Percentiles rank a stretch among this genome's conserved stretches.
phyloP scores from a whole-genome alignment of 768 basidiomycete genomes.

The Lactarius evosmus region DNA sequence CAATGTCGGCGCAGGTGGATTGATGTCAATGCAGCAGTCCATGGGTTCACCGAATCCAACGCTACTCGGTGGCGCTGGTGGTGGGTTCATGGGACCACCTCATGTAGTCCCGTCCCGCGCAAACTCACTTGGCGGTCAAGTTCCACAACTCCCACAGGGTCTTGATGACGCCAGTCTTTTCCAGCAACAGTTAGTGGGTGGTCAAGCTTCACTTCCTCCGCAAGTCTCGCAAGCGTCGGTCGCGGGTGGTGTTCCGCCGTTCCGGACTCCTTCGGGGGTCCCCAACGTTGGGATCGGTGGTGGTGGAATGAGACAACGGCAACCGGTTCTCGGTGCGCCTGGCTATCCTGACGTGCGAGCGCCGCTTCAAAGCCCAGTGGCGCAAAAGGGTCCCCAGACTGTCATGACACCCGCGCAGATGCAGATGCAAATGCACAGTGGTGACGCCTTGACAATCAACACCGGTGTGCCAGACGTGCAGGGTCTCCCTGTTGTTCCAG shows the following conservation, averaged over 20 bases:
- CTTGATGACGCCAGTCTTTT: conserved; percentile 30
- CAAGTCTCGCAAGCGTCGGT: conserved; percentile 27
- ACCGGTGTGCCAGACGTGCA: conserved; percentile 22
- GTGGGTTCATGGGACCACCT: conserved; percentile 42
- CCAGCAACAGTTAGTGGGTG: conserved; percentile 7
- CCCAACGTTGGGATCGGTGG: conserved; percentile 26
- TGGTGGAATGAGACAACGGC: conserved; percentile 28
- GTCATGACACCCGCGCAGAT: conserved; percentile 19
- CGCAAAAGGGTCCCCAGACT: conserved; percentile 14
- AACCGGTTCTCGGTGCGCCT: conserved; percentile 28
- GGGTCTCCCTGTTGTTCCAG: conserved; percentile 18
- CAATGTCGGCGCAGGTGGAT: conserved; percentile 15
- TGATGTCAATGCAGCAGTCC: conserved; percentile 12
- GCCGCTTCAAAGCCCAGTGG: conserved; percentile 24
- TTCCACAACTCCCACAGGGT: conserved; percentile 30
- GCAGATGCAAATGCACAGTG: conserved; percentile 23
- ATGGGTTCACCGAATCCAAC: conserved; percentile 31
- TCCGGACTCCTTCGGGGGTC: conserved; percentile 21
- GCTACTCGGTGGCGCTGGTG: conserved; percentile 34
- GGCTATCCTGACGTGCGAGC: conserved; percentile 27
- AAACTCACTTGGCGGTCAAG: conserved; percentile 27
- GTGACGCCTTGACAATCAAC: conserved; percentile 16
- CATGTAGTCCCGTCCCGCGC: conserved; percentile 30
- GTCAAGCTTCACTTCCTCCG: conserved; percentile 19
- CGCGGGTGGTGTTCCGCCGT: conserved; percentile 17